phyloP scores from a whole-genome alignment of 129 eudicot species.

The Gnaphalium uliginosum region DNA sequence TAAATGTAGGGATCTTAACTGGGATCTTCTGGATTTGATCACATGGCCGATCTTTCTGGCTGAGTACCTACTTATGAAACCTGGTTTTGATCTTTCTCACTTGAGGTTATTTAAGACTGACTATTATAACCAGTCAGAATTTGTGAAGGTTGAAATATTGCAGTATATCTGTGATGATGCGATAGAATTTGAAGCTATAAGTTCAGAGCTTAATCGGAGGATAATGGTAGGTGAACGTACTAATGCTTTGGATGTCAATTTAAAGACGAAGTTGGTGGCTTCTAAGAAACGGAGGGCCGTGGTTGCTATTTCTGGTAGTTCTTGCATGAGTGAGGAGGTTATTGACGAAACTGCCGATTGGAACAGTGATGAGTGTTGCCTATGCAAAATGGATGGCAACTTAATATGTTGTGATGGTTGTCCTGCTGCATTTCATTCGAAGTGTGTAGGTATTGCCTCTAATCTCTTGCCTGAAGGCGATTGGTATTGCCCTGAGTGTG shows the following conservation, averaged over 20 bases:
- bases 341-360: conserved; percentile 57
- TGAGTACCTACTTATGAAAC: conserved; percentile 69
- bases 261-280: conserved; percentile 30
- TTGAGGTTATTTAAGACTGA: conserved; percentile 58
- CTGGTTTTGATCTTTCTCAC: conserved; percentile 55
- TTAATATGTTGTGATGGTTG: conserved; percentile 98
- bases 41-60: conserved; percentile 91
- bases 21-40: conserved; percentile 85
- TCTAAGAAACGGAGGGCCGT: conserved; percentile 45
- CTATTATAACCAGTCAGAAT: conserved; percentile 65
- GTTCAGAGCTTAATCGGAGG: conserved; percentile 72
- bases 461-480: conserved; percentile 85
- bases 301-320: conserved; percentile 45
- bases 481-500: conserved; percentile 98
- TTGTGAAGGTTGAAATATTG: conserved; percentile 63
- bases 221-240: conserved; percentile 39
- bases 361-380: conserved; percentile 92
- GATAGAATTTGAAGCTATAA: conserved; percentile 64
- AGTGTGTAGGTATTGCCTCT: conserved; percentile 78
- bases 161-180: conserved; percentile 87
- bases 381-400: conserved; percentile 93
- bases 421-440: conserved; percentile 91
- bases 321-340: conserved; percentile 57
- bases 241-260: conserved; percentile 42
- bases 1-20: conserved; percentile 71